Evolutionary conservation across 1,139 yeast species (phyloP).

Genomic region (Lodderomyces jiufengensis): DNA sequence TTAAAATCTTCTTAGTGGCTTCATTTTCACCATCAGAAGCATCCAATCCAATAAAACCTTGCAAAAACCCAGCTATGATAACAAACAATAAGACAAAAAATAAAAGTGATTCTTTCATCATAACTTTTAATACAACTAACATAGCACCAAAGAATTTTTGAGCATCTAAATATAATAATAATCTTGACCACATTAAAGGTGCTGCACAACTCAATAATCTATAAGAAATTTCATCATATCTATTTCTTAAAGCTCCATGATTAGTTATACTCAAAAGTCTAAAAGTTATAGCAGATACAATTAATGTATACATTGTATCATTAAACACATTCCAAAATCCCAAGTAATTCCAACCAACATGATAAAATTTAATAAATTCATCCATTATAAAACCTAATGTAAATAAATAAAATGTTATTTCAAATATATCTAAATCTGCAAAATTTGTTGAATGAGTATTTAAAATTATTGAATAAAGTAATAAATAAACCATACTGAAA

Average conservation of each 20-base stretch:
- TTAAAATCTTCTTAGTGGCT: slow-evolving; percentile 61
- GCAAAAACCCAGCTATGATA: slow-evolving; percentile 75
- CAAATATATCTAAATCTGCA: slow-evolving; percentile 39
- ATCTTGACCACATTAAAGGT: slow-evolving; percentile 83
- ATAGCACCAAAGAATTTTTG: slow-evolving; percentile 83
- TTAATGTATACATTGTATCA: slow-evolving; percentile 59
- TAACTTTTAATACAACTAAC: slow-evolving; percentile 78
- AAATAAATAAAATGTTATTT: slow-evolving; percentile 58
- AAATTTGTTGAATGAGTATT: slow-evolving; percentile 42
- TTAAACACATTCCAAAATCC: slow-evolving; percentile 83
- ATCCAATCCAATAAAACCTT: slow-evolving; percentile 84
- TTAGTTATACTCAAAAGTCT: slow-evolving; percentile 49
- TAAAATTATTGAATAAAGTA: slow-evolving; percentile 61
- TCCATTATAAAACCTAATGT: slow-evolving; percentile 66
- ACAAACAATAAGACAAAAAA: slow-evolving; percentile 72
- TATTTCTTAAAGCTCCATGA: slow-evolving; percentile 26
- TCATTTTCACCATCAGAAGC: slow-evolving; percentile 83
- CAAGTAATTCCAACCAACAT: slow-evolving; percentile 68
- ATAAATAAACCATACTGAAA: slow-evolving; percentile 63
- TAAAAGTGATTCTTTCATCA: slow-evolving; percentile 81
- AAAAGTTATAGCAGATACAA: slow-evolving; percentile 51
- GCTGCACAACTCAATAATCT: slow-evolving; percentile 76
- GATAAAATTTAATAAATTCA: slow-evolving; percentile 67
- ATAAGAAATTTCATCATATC: slow-evolving; percentile 63
- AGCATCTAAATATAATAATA: slow-evolving; percentile 73